phyloP scores from a whole-genome alignment of 202 grass and related monocot genomes.

The Setaria italica region DNA sequence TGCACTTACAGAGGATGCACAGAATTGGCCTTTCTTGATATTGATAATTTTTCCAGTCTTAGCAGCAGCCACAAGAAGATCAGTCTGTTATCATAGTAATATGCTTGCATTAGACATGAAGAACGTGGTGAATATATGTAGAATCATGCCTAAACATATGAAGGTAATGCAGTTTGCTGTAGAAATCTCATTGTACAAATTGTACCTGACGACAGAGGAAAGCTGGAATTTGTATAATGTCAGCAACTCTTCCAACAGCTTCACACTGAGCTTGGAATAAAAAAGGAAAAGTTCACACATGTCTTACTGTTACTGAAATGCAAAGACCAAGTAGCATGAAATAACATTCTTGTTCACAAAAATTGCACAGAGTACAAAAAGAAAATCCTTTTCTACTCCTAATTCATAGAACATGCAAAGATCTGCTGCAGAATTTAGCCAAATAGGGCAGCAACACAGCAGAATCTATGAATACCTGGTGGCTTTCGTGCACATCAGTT shows the following conservation, averaged over 20 bases:
- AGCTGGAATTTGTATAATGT: slow-evolving; percentile 98
- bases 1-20: slow-evolving; percentile 85
- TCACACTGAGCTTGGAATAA: slow-evolving; percentile 65
- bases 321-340: background rate
- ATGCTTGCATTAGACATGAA: slow-evolving; percentile 43
- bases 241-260: slow-evolving; percentile 92
- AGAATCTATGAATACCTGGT: slow-evolving; percentile 61
- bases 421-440: background rate
- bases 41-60: slow-evolving; percentile 98
- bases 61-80: slow-evolving; percentile 89
- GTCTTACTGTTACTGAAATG: slow-evolving; percentile 9
- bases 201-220: slow-evolving; percentile 97
- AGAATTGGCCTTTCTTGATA: slow-evolving; percentile 99
- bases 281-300: background rate
- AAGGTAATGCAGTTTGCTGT: background rate
- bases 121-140: background rate
- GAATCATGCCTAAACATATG: slow-evolving; percentile 21
- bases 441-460: background rate
- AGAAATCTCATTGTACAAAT: background rate
- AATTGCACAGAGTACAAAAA: background rate
- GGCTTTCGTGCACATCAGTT: slow-evolving; percentile 96
- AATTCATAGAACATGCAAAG: background rate
- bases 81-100: slow-evolving; percentile 67
- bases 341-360: slow-evolving; percentile 7
- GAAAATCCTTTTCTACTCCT: too few species aligned